Conservation (phyloP, 2,329 filamentous ascomycete genomes). For the Beauveria bassiana region DNA sequence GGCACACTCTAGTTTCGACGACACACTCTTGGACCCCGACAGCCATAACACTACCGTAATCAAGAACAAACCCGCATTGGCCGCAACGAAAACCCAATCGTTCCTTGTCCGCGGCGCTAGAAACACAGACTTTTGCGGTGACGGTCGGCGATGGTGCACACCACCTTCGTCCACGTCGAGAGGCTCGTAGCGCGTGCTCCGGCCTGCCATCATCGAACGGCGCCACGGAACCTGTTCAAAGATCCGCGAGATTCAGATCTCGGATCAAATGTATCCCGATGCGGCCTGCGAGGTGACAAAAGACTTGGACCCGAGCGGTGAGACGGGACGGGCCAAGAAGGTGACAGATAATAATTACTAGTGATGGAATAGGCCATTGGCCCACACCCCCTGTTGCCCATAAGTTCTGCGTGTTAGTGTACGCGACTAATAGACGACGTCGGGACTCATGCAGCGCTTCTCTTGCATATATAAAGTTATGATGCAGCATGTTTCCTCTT, state of each 20-base stretch:
- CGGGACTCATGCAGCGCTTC: background rate
- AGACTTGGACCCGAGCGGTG: background rate
- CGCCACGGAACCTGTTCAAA: background rate
- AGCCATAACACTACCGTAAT: background rate
- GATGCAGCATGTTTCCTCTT: background rate
- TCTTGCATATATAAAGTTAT: background rate
- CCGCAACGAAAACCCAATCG: background rate
- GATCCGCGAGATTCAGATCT: background rate
- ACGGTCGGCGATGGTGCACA: background rate
- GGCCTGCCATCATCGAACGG: background rate
- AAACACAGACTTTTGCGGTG: background rate
- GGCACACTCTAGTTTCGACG: background rate
- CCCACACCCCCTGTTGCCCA: constrained; percentile 1
- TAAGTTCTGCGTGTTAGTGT: background rate
- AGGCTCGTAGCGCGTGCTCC: background rate
- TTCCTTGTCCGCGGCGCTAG: background rate
- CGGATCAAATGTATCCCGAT: background rate
- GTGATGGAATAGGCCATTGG: background rate
- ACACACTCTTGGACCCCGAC: background rate
- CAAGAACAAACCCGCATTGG: background rate
- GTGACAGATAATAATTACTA: background rate
- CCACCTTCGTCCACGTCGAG: background rate
- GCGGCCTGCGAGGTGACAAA: background rate
- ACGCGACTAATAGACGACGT: background rate
- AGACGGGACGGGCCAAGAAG: background rate